Percentiles rank a stretch among this genome's conserved stretches.
phyloP scores from a whole-genome alignment of 2,329 filamentous ascomycete genomes.

The Penicillium concentricum region DNA sequence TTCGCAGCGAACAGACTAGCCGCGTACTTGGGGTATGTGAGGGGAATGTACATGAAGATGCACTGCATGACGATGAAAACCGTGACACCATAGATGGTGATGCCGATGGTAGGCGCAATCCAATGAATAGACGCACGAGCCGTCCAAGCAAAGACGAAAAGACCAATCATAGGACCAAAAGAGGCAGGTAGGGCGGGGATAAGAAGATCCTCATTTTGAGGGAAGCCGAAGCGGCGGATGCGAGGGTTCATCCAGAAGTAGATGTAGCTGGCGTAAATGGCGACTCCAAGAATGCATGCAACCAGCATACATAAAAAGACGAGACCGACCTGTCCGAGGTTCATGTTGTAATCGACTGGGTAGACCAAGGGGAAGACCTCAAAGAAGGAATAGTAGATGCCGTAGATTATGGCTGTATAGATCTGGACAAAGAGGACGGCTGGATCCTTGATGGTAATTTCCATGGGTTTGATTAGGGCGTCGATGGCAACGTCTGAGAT shows the following conservation, averaged over 20 bases:
- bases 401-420: constrained; percentile 61
- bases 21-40: constrained; percentile 35
- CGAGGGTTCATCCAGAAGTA: constrained; percentile 54
- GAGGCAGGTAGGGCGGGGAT: constrained; percentile 54
- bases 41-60: constrained; percentile 42
- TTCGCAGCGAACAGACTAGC: constrained; percentile 40
- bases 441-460: constrained; percentile 63
- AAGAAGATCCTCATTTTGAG: constrained; percentile 55
- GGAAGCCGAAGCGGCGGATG: constrained; percentile 51
- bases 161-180: constrained; percentile 57
- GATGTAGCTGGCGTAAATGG: constrained; percentile 53
- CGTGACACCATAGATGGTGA: constrained; percentile 40
- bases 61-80: constrained; percentile 45
- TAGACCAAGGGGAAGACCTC: constrained; percentile 67
- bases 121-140: constrained; percentile 33
- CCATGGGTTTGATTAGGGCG: constrained; percentile 47
- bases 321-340: constrained; percentile 57
- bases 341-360: constrained; percentile 59
- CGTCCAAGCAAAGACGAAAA: constrained; percentile 53
- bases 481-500: constrained; percentile 19
- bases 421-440: constrained; percentile 63
- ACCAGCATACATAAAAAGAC: constrained; percentile 62
- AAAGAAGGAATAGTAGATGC: constrained; percentile 57
- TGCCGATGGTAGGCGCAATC: constrained; percentile 41
- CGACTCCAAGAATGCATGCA: constrained; percentile 55